Conservation (phyloP, 805 yeast species). For the Isabelozyma gotoi region DNA sequence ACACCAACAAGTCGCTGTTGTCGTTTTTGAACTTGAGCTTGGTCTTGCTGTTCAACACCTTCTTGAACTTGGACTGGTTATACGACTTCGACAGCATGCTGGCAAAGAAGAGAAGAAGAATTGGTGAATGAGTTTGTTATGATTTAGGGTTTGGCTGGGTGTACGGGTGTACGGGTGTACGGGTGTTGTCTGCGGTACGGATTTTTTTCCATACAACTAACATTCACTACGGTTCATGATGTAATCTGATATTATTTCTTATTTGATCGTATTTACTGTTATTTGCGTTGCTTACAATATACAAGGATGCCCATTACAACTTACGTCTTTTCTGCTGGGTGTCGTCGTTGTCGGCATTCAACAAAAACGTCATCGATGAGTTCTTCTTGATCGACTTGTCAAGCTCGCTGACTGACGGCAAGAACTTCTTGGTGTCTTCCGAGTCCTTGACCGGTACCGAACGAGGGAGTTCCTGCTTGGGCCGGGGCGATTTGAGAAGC, state of each 20-base stretch:
- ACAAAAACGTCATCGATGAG: slow-evolving; percentile 4
- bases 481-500: background rate
- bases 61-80: slow-evolving; percentile 16
- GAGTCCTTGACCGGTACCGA: background rate
- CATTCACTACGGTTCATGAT: too few species aligned
- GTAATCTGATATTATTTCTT: too few species aligned
- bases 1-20: slow-evolving; percentile 42
- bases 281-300: too few species aligned
- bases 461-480: background rate
- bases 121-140: too few species aligned
- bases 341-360: slow-evolving; percentile 3
- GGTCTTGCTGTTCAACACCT: slow-evolving; percentile 19
- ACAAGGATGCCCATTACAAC: too few species aligned
- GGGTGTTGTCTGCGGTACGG: too few species aligned
- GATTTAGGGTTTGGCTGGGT: too few species aligned
- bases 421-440: slow-evolving; percentile 13
- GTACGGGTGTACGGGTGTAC: background rate
- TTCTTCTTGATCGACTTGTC: slow-evolving; percentile 26
- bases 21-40: slow-evolving; percentile 29
- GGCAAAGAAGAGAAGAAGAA: background rate
- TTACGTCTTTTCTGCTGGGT: slow-evolving; percentile 8
- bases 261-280: too few species aligned
- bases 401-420: slow-evolving; percentile 39
- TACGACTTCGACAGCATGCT: slow-evolving; percentile 8
- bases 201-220: too few species aligned